These are phyloP conservation scores for Coleophoma crateriformis DNA, from an alignment of 2,329 filamentous ascomycete genomes.

Conservation along the genomic window DNA sequence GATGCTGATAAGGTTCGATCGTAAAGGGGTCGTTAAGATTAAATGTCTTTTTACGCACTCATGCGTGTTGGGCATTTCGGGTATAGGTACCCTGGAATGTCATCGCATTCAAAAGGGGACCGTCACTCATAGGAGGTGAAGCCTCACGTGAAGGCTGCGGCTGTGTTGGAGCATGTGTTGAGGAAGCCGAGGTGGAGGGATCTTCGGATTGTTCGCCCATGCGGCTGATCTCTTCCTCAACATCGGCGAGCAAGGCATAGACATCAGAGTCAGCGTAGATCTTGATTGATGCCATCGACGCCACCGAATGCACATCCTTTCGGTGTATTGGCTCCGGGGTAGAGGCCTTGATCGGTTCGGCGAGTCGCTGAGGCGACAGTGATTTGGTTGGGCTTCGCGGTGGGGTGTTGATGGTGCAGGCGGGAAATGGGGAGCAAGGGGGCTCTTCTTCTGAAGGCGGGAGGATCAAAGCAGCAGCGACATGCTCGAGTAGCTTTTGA, in stretches of 20 bases:
- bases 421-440: slow-evolving; percentile 7
- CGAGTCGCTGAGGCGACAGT: slow-evolving; percentile 11
- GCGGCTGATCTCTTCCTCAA: slow-evolving; percentile 53
- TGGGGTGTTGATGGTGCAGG: slow-evolving; percentile 14
- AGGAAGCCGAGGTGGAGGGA: neutral
- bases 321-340: neutral
- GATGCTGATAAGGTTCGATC: too few relatives aligned
- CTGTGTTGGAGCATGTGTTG: neutral
- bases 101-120: slow-evolving; percentile 8
- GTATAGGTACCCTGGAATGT: slow-evolving; percentile 3
- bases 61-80: neutral
- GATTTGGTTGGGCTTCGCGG: slow-evolving; percentile 29
- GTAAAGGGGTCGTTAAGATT: too few relatives aligned
- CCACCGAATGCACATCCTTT: neutral
- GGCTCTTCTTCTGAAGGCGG: slow-evolving; percentile 21
- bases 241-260: slow-evolving; percentile 60
- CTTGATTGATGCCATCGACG: neutral
- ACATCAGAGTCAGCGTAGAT: slow-evolving; percentile 65
- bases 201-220: slow-evolving; percentile 22
- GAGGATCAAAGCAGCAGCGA: slow-evolving; percentile 61
- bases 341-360: slow-evolving; percentile 13
- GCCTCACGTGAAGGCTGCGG: neutral
- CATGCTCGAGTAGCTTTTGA: slow-evolving; percentile 77
- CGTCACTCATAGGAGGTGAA: neutral
- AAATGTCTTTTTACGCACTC: neutral